A percentile compares a stretch with the other conserved stretches of the same genome.
Evolutionary conservation across 371 early-diverging fungal genomes (phyloP).

Genomic region (Mucor circinelloides): DNA sequence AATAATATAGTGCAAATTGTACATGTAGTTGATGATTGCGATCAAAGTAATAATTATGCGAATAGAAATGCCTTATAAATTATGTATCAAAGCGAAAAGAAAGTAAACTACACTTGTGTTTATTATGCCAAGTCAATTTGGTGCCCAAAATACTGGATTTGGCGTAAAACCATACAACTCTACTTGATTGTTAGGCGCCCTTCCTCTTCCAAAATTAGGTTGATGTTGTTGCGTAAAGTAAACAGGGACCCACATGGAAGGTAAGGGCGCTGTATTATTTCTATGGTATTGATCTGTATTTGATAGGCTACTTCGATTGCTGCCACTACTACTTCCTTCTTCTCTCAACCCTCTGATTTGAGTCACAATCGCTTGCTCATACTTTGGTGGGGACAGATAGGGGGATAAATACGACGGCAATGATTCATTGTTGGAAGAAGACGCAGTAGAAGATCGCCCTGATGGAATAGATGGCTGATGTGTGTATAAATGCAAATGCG

Average conservation of each 20-base stretch:
- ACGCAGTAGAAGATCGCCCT: conserved; percentile 19
- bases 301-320: not conserved
- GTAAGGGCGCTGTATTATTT: not conserved
- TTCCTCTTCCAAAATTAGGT: not conserved
- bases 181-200: not conserved
- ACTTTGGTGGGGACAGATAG: conserved; percentile 44
- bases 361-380: conserved; percentile 52
- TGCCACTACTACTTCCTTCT: not conserved
- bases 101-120: no score
- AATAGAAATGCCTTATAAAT: no score
- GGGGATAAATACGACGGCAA: conserved; percentile 43
- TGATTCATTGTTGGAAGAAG: conserved; percentile 20
- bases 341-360: conserved; percentile 38
- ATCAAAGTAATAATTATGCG: no score
- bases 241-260: conserved; percentile 26
- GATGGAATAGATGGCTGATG: conserved; percentile 3
- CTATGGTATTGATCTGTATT: not conserved
- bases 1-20: no score
- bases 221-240: conserved; percentile 13
- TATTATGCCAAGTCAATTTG: not conserved
- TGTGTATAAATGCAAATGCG: not conserved
- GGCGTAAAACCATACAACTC: conserved; percentile 14
- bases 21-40: no score
- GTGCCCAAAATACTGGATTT: not conserved
- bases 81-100: no score